phyloP scores from a whole-genome alignment of 805 yeast species.

The Wickerhamiella australiensis region DNA sequence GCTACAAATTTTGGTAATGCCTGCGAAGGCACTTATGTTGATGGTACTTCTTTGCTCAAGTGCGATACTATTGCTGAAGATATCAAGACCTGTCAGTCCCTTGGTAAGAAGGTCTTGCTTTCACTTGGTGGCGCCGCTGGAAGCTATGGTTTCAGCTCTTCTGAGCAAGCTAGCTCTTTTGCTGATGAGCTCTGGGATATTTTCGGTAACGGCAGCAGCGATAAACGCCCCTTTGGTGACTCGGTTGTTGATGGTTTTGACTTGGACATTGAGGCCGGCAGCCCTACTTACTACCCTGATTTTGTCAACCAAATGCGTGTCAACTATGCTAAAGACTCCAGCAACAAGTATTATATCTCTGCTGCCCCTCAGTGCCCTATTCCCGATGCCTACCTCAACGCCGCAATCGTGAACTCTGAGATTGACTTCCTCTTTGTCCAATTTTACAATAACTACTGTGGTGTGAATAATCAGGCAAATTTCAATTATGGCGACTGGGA shows the following conservation, averaged over 20 bases:
- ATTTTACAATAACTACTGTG: constrained; percentile 50
- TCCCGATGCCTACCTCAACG: constrained; percentile 41
- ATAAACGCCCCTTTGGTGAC: constrained; percentile 37
- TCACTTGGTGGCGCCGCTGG: constrained; percentile 52
- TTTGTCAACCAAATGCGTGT: constrained; percentile 30
- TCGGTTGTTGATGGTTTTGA: constrained; percentile 59
- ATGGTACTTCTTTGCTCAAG: constrained; percentile 32
- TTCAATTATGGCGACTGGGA: constrained; percentile 42
- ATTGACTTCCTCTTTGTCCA: constrained; percentile 53
- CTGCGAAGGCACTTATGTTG: constrained; percentile 27
- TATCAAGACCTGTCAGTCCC: constrained; percentile 56
- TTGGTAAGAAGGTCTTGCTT: constrained; percentile 59
- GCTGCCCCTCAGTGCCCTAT: constrained; percentile 61
- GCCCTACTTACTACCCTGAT: constrained; percentile 41
- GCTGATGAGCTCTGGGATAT: constrained; percentile 35
- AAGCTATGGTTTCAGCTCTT: constrained; percentile 38
- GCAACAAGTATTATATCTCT: constrained; percentile 40
- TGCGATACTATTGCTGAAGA: constrained; percentile 43
- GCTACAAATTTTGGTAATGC: constrained; percentile 49
- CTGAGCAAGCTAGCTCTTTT: constrained; percentile 37
- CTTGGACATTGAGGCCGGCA: constrained; percentile 42
- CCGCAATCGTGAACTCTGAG: constrained; percentile 33
- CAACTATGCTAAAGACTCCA: constrained; percentile 20
- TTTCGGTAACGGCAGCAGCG: constrained; percentile 36
- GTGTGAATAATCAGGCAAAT: constrained; percentile 19